Percentiles rank a stretch among this genome's conserved stretches.
Evolutionary conservation across 768 basidiomycete genomes (phyloP).

Genomic region (Filobasidium floriforme): DNA sequence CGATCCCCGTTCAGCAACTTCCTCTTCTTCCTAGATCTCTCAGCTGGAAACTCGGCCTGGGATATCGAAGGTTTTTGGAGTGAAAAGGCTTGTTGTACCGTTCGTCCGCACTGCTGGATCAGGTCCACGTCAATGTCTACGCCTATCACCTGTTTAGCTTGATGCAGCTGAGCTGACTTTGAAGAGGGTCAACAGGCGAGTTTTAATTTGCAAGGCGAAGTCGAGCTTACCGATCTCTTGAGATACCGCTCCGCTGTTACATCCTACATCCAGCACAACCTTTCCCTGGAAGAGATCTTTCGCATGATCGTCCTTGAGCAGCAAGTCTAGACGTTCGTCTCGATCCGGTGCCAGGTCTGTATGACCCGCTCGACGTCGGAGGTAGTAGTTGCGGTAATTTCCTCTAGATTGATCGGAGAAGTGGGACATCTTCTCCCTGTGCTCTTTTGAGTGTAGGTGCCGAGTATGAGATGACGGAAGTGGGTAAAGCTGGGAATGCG

Average conservation of each 20-base stretch:
- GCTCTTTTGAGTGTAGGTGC: neutral
- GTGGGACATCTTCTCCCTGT: constrained; percentile 9
- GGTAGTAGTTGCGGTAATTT: constrained; percentile 25
- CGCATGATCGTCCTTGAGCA: neutral
- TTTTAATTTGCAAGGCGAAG: neutral
- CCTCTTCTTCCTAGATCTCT: constrained; percentile 1
- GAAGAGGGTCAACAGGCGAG: neutral
- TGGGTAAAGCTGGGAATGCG: too few species aligned
- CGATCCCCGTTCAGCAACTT: constrained; percentile 3
- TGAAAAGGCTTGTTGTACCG: constrained; percentile 19
- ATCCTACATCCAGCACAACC: constrained; percentile 23
- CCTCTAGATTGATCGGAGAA: constrained; percentile 20
- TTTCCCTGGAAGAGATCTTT: constrained; percentile 9
- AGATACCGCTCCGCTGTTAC: constrained; percentile 23
- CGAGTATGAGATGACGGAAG: too few species aligned
- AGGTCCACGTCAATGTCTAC: constrained; percentile 54
- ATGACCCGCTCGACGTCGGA: constrained; percentile 12
- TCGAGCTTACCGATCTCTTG: constrained; percentile 22
- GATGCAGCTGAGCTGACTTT: constrained; percentile 17
- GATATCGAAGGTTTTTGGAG: constrained; percentile 13
- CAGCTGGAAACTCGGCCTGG: neutral
- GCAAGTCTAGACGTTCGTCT: constrained; percentile 20
- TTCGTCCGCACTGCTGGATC: constrained; percentile 43
- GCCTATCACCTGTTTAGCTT: constrained; percentile 15
- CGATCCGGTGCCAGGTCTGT: constrained; percentile 14